These are phyloP conservation scores for Pseudogymnoascus sp. DNA, from an alignment of 2,329 filamentous ascomycete genomes.

Conservation along the genomic window DNA sequence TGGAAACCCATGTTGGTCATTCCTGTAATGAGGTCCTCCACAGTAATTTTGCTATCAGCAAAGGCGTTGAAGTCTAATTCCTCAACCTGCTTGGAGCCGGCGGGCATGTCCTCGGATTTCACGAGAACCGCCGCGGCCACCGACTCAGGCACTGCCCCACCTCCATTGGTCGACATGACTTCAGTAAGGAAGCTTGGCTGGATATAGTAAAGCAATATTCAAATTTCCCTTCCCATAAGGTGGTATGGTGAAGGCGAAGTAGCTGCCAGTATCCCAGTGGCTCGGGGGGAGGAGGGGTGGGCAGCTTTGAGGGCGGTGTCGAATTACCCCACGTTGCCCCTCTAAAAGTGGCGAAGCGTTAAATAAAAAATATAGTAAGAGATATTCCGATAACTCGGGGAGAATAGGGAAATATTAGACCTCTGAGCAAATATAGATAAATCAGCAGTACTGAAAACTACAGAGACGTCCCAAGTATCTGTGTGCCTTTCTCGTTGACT, in stretches of 20 bases:
- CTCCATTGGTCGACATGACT: background rate
- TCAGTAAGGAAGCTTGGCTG: background rate
- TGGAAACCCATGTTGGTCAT: constrained; percentile 87
- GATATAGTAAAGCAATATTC: background rate
- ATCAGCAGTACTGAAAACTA: background rate
- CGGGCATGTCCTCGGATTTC: constrained; percentile 73
- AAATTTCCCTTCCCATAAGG: background rate
- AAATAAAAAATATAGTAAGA: background rate
- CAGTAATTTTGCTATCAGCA: constrained; percentile 68
- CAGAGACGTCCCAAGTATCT: background rate
- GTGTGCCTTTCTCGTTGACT: background rate
- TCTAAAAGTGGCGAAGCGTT: background rate
- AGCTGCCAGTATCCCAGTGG: background rate
- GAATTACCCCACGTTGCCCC: constrained; percentile 6
- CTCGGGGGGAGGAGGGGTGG: too few species aligned
- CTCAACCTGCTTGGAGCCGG: constrained; percentile 70
- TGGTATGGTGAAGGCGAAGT: background rate
- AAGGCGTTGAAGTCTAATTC: constrained; percentile 90
- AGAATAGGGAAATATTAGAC: background rate
- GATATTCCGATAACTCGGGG: background rate
- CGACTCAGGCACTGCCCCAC: constrained; percentile 43
- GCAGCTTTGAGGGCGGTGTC: background rate
- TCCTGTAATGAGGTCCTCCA: constrained; percentile 71
- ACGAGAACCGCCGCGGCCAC: constrained; percentile 79
- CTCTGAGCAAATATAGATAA: background rate